These are phyloP conservation scores for Limonium bicolor DNA, from an alignment of 148 eudicot species.

Conservation along the genomic window DNA sequence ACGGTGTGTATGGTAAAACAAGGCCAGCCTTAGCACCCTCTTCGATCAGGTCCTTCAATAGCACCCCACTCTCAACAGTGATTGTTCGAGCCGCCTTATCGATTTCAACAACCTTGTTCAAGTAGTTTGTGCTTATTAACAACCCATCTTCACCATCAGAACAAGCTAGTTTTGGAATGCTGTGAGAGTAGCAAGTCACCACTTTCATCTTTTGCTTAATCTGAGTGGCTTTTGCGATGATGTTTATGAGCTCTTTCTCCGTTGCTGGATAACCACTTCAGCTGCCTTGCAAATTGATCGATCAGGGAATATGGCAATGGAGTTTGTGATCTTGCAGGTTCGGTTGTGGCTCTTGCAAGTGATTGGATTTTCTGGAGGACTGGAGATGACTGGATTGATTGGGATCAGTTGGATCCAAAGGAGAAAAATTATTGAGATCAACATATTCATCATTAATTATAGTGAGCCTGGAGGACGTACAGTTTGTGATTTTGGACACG, in stretches of 20 bases:
- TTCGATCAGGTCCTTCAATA: conserved; percentile 31
- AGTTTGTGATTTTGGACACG: too few species aligned
- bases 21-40: conserved; percentile 41
- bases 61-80: conserved; percentile 44
- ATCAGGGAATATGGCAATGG: conserved; percentile 49
- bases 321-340: conserved; percentile 48
- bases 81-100: conserved; percentile 15
- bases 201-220: conserved; percentile 36
- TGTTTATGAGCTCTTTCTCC: conserved; percentile 36
- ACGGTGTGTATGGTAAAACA: conserved; percentile 50
- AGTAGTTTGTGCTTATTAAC: conserved; percentile 45
- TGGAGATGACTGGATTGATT: conserved; percentile 5
- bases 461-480: too few species aligned
- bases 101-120: conserved; percentile 15
- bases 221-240: conserved; percentile 35
- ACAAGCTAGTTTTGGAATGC: conserved; percentile 55
- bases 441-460: too few species aligned
- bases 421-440: too few species aligned
- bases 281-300: conserved; percentile 39
- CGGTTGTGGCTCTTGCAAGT: conserved; percentile 12
- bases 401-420: too few species aligned
- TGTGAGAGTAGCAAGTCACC: conserved; percentile 39
- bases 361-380: conserved; percentile 55
- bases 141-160: conserved; percentile 45
- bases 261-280: conserved; percentile 28